These are phyloP conservation scores for Pleoardoris graminearum DNA, from an alignment of 2,329 filamentous ascomycete species.

Conservation along the genomic window DNA sequence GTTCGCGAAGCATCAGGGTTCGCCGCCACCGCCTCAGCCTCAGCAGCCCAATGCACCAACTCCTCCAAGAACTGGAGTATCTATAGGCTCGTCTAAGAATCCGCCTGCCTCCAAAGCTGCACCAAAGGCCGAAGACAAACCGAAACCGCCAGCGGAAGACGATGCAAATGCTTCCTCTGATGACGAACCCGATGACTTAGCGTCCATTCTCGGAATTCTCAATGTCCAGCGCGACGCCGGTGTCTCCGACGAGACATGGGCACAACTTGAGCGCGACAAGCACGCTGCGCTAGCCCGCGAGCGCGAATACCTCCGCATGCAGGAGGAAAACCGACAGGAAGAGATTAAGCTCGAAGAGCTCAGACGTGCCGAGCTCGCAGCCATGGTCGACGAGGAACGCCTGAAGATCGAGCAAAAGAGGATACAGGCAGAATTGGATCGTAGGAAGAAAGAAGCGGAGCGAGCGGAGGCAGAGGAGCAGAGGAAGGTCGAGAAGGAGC, in stretches of 20 bases:
- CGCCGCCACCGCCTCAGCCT: constrained; percentile 4
- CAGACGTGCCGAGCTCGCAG: constrained; percentile 35
- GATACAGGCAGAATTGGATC: constrained; percentile 24
- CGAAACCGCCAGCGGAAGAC: constrained; percentile 3
- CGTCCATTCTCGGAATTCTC: constrained; percentile 18
- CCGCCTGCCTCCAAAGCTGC: not conserved
- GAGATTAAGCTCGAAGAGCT: constrained; percentile 27
- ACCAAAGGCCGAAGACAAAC: constrained; percentile 5
- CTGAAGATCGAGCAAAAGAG: constrained; percentile 22
- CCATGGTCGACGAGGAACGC: constrained; percentile 29
- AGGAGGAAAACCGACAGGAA: constrained; percentile 27
- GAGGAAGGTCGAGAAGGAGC: constrained; percentile 46
- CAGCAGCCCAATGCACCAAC: constrained; percentile 15
- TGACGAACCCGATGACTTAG: not conserved
- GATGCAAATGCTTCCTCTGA: not conserved
- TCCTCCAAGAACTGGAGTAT: constrained; percentile 4
- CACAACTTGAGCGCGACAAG: constrained; percentile 59
- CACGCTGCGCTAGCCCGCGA: constrained; percentile 37
- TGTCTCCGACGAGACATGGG: constrained; percentile 65
- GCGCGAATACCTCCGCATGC: constrained; percentile 43
- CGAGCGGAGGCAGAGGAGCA: constrained; percentile 46
- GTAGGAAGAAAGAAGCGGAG: constrained; percentile 32
- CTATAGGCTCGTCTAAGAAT: not conserved
- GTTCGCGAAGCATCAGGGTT: constrained; percentile 3
- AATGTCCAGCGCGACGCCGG: constrained; percentile 55